phyloP scores from a whole-genome alignment of 2,329 filamentous ascomycete species.

The Fusarium lateritium region DNA sequence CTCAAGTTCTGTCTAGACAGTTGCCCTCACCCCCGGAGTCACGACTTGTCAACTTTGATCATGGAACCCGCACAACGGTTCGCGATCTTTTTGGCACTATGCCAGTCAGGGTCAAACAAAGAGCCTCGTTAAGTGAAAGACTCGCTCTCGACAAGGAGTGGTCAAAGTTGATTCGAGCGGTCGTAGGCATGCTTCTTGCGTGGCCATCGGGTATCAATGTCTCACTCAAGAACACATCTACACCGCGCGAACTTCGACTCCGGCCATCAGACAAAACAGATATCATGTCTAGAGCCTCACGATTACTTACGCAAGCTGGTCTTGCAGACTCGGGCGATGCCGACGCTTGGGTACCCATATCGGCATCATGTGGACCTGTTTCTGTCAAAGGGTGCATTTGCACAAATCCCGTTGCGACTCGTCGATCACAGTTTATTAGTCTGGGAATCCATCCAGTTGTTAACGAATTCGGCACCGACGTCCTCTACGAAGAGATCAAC shows the following conservation, averaged over 20 bases:
- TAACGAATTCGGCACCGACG: constrained; percentile 68
- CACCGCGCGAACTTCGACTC: constrained; percentile 57
- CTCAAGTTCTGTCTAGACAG: constrained; percentile 74
- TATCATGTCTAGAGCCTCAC: constrained; percentile 52
- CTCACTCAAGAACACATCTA: constrained; percentile 67
- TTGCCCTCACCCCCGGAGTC: constrained; percentile 73
- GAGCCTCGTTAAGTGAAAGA: constrained; percentile 69
- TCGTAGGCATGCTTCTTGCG: constrained; percentile 78
- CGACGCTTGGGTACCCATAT: constrained; percentile 77
- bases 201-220: constrained; percentile 73
- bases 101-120: constrained; percentile 90
- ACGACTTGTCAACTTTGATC: constrained; percentile 66
- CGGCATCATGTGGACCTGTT: constrained; percentile 74
- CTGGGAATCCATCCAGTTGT: constrained; percentile 79
- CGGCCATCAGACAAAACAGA: constrained; percentile 47
- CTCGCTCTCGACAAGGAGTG: constrained; percentile 73
- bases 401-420: constrained; percentile 77
- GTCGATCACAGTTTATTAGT: constrained; percentile 84
- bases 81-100: constrained; percentile 90
- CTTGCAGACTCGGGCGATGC: constrained; percentile 69
- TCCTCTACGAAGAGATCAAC: constrained; percentile 86
- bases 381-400: constrained; percentile 81
- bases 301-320: constrained; percentile 76
- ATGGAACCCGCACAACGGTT: constrained; percentile 84
- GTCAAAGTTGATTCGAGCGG: constrained; percentile 70